Percentiles rank a stretch among this genome's conserved stretches.
Conservation (phyloP, 176 grass and related monocot genomes). For the Guadua angustifolia region DNA sequence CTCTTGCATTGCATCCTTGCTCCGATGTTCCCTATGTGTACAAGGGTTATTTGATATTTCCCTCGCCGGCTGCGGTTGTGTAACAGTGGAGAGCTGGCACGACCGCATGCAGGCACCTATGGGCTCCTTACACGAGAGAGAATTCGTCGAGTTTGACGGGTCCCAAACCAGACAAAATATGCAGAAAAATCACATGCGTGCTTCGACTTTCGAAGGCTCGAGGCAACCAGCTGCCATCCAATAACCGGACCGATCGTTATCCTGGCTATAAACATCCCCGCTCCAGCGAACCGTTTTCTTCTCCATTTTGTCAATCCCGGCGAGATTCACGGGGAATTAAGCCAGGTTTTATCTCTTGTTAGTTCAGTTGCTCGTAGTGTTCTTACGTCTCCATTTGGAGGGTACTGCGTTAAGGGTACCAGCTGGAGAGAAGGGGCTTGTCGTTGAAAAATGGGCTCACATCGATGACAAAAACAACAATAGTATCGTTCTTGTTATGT, state of each 20-base stretch:
- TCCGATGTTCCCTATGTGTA: background rate
- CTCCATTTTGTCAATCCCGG: background rate
- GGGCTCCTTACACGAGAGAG: background rate
- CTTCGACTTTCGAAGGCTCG: background rate
- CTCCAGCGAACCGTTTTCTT: conserved; percentile 6
- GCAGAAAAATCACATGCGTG: conserved; percentile 4
- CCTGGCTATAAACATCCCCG: background rate
- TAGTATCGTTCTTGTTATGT: background rate
- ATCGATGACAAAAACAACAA: background rate
- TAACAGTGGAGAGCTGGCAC: conserved; percentile 4
- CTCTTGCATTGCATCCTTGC: background rate
- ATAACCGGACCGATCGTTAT: background rate
- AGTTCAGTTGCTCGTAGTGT: background rate
- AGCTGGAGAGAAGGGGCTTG: conserved; percentile 11
- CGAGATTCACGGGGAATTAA: conserved; percentile 39
- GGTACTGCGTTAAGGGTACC: background rate
- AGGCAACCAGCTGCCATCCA: conserved; percentile 33
- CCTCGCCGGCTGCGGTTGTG: background rate
- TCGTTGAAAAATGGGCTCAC: background rate
- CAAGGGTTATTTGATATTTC: background rate
- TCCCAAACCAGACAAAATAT: conserved; percentile 20
- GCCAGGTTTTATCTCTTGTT: background rate
- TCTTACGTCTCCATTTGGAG: background rate
- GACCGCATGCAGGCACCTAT: background rate
- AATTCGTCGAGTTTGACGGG: conserved; percentile 2